Conservation (phyloP, 78 protist genomes). For the Guillardia theta region DNA sequence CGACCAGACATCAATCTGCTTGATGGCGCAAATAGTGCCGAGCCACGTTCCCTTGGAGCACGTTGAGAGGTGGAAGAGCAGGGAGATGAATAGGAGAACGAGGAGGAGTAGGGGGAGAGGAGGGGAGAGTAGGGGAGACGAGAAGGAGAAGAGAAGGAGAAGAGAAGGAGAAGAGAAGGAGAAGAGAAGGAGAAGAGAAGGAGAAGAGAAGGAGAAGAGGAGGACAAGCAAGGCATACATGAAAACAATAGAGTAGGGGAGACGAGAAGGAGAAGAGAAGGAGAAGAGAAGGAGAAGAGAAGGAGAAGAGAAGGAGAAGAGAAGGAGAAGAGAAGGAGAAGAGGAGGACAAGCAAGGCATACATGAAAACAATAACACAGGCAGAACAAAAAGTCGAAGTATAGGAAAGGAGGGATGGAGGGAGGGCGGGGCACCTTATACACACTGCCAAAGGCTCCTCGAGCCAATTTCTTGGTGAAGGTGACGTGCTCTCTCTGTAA, state of each 20-base stretch:
- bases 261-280: not conserved
- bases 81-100: not conserved
- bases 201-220: not conserved
- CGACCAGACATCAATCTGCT: constrained; percentile 29
- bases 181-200: not conserved
- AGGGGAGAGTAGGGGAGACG: not conserved
- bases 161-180: not conserved
- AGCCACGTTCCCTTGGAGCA: not conserved
- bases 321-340: not conserved
- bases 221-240: not conserved
- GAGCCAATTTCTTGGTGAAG: too few species aligned
- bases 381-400: too few species aligned
- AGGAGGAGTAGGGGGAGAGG: not conserved
- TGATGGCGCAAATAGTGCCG: not conserved
- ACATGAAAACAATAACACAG: not conserved
- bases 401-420: too few species aligned
- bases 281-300: not conserved
- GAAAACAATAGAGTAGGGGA: not conserved
- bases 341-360: too few species aligned
- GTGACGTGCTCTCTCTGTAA: too few species aligned
- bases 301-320: not conserved
- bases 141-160: not conserved
- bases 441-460: too few species aligned
- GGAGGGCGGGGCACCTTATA: too few species aligned
- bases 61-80: not conserved